Percentiles rank a stretch among this genome's conserved stretches.
Conservation (phyloP, 805 yeast genomes). For the Kazachstania kunashirensis region DNA sequence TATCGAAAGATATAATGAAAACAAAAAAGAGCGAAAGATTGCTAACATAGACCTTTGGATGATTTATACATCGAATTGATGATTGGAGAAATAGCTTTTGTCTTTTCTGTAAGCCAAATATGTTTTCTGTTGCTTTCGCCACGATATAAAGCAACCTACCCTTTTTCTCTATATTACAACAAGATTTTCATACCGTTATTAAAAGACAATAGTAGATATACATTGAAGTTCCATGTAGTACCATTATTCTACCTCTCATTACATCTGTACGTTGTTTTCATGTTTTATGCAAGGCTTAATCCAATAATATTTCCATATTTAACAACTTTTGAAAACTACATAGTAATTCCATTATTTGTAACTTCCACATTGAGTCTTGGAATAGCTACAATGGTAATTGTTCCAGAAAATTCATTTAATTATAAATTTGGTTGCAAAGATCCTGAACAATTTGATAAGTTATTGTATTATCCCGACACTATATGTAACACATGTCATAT, state of each 20-base stretch:
- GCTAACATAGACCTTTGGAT: no score
- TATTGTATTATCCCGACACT: constrained; percentile 42
- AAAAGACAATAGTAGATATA: constrained; percentile 14
- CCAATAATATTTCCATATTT: constrained; percentile 10
- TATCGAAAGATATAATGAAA: no score
- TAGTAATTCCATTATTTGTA: constrained; percentile 19
- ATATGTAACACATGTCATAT: constrained; percentile 51
- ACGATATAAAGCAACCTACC: constrained; percentile 10
- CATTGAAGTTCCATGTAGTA: constrained; percentile 23
- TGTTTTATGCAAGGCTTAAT: constrained; percentile 12
- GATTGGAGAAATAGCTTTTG: no score
- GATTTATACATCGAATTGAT: no score
- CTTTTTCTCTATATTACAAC: constrained; percentile 21
- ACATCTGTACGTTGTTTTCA: constrained; percentile 14
- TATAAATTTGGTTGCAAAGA: constrained; percentile 3
- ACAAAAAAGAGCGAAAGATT: no score
- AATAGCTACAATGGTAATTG: constrained; percentile 12
- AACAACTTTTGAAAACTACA: constrained; percentile 11
- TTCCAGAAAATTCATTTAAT: constrained; percentile 11
- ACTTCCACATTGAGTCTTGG: constrained; percentile 15
- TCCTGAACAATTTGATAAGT: constrained; percentile 36
- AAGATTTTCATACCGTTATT: constrained; percentile 20
- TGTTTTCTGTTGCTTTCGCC: constrained; percentile 23
- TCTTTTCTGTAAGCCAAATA: no score
- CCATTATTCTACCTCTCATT: constrained; percentile 24